A percentile compares a stretch with the other conserved stretches of the same genome.
phyloP scores from a whole-genome alignment of 2,329 filamentous ascomycete species.

The Botryosphaeria agaves region DNA sequence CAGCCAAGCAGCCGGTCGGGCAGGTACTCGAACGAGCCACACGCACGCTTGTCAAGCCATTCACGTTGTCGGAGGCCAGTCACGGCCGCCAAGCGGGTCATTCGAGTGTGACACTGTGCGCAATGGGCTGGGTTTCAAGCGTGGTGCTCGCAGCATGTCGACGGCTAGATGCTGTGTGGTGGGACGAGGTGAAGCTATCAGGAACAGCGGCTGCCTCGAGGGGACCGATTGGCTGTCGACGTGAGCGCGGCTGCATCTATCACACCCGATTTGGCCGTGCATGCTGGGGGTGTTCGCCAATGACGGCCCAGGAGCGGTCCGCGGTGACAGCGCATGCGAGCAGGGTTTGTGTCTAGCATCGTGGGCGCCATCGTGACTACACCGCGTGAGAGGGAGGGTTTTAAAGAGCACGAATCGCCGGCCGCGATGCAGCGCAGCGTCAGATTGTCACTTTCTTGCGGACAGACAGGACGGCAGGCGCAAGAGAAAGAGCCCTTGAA shows the following conservation, averaged over 20 bases:
- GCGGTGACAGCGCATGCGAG: not conserved
- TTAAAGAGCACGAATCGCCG: no score
- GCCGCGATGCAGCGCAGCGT: no score
- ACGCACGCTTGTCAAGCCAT: not conserved
- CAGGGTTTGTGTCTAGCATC: not conserved
- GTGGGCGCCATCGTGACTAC: no score
- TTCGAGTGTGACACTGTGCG: conserved; percentile 1
- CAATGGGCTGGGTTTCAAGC: conserved; percentile 4
- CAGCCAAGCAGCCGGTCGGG: not conserved
- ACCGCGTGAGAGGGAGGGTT: no score
- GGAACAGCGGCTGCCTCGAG: conserved; percentile 1
- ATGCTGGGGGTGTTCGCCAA: not conserved
- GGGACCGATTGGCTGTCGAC: not conserved
- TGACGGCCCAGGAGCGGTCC: not conserved
- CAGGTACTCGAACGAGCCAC: not conserved
- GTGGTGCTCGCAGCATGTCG: conserved; percentile 4
- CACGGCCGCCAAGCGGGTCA: conserved; percentile 1
- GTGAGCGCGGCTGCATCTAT: not conserved
- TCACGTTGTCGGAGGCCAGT: not conserved
- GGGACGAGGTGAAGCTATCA: not conserved
- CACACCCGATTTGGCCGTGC: not conserved
- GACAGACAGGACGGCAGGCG: no score
- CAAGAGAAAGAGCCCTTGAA: no score
- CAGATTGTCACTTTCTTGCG: no score
- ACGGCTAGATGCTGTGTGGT: conserved; percentile 1